Evolutionary conservation across 2,329 filamentous ascomycete genomes (phyloP).

Genomic region (Chrysosporium queenslandicum): DNA sequence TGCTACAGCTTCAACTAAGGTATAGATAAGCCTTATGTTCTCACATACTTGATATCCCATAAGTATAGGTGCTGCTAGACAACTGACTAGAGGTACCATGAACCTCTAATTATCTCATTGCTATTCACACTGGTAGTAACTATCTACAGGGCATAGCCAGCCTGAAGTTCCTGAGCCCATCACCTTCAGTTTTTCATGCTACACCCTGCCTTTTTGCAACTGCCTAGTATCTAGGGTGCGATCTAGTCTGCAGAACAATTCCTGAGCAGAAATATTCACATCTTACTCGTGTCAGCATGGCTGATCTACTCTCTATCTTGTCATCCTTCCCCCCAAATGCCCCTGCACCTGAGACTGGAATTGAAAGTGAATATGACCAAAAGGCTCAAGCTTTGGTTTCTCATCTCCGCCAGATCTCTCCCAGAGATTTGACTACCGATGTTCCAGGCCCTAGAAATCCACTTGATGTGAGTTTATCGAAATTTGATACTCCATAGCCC

Average conservation of each 20-base stretch:
- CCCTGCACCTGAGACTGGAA: slow-evolving; percentile 19
- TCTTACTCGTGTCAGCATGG: not conserved
- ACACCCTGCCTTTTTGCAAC: not conserved
- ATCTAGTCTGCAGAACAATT: not conserved
- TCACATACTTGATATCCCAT: no score
- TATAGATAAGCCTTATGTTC: not conserved
- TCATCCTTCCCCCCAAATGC: slow-evolving; percentile 34
- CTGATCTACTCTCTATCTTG: slow-evolving; percentile 29
- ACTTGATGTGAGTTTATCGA: slow-evolving; percentile 26
- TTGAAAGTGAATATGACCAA: slow-evolving; percentile 37
- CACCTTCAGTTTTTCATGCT: no score
- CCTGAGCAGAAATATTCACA: not conserved
- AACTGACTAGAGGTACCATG: no score
- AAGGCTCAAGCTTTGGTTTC: slow-evolving; percentile 33
- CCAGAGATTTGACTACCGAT: slow-evolving; percentile 24
- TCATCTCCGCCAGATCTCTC: slow-evolving; percentile 30
- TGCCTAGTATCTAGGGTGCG: not conserved
- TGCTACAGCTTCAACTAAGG: no score
- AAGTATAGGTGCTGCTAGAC: no score
- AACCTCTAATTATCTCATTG: no score
- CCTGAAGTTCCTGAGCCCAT: not conserved
- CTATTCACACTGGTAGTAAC: no score
- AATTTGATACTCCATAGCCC: not conserved
- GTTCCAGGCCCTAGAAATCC: slow-evolving; percentile 28
- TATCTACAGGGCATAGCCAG: no score